Percentiles rank a stretch among this genome's conserved stretches.
Evolutionary conservation across 2,329 filamentous ascomycete species (phyloP).

Genomic region (Taxawa tesnikishii): DNA sequence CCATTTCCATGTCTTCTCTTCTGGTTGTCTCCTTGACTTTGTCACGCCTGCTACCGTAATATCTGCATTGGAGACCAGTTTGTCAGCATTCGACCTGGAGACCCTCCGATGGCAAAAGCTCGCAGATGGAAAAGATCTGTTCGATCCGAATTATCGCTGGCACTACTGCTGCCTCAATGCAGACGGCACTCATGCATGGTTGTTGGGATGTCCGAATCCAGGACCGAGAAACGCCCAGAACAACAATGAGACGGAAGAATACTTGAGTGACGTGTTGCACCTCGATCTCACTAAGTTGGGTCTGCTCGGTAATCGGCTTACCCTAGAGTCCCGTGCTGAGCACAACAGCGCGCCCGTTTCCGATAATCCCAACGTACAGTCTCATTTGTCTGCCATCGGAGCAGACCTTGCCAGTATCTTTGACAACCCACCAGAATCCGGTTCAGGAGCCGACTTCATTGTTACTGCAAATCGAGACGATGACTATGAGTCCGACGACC

Average conservation of each 20-base stretch:
- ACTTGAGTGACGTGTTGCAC: conserved; percentile 85
- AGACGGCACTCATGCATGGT: conserved; percentile 90
- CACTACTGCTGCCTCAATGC: conserved; percentile 96
- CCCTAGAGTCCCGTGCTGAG: conserved; percentile 24
- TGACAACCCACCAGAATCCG: conserved; percentile 70
- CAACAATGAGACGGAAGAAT: conserved; percentile 69
- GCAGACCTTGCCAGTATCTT: conserved; percentile 78
- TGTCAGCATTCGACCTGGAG: conserved; percentile 79
- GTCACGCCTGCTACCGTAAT: conserved; percentile 85
- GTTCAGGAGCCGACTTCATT: conserved; percentile 80
- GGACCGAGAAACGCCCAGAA: conserved; percentile 51
- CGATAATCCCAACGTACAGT: conserved; percentile 36
- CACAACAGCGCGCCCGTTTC: conserved; percentile 36
- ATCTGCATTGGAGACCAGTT: conserved; percentile 72
- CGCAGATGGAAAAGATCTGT: conserved; percentile 87
- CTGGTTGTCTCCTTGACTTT: conserved; percentile 84
- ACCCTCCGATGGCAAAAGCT: conserved; percentile 88
- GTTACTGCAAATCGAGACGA: conserved; percentile 80
- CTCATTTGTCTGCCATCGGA: conserved; percentile 55
- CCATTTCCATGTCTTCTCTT: conserved; percentile 92
- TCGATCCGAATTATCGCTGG: conserved; percentile 86
- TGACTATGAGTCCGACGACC: conserved; percentile 16
- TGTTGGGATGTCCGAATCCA: conserved; percentile 83
- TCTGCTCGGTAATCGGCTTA: conserved; percentile 64
- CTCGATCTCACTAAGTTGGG: conserved; percentile 89